Evolutionary conservation across 495 filamentous ascomycete genomes (phyloP).

Genomic region (Hypomontagnella submonticulosa): DNA sequence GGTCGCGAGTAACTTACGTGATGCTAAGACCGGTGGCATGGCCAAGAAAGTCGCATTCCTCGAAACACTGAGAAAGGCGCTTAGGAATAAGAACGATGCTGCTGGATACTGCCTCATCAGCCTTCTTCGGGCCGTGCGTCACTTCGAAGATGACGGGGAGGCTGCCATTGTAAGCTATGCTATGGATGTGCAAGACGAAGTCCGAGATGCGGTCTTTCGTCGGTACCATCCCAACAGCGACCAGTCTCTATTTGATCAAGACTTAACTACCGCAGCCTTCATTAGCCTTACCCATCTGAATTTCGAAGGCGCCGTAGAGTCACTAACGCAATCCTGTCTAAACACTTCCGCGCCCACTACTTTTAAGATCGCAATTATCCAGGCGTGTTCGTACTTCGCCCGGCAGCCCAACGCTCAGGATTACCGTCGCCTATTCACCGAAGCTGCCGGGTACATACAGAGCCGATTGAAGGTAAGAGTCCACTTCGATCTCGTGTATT

Average conservation of each 20-base stretch:
- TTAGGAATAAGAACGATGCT: conserved; percentile 67
- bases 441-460: conserved; percentile 65
- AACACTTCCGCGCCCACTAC: conserved; percentile 63
- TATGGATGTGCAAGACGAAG: conserved; percentile 72
- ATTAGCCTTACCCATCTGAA: conserved; percentile 68
- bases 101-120: conserved; percentile 70
- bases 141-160: conserved; percentile 69
- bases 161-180: conserved; percentile 71
- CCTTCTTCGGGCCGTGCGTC: conserved; percentile 67
- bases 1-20: conserved; percentile 69
- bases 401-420: conserved; percentile 59
- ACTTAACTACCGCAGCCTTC: conserved; percentile 72
- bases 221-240: conserved; percentile 59
- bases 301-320: conserved; percentile 65
- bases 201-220: conserved; percentile 70
- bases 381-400: conserved; percentile 66
- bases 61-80: conserved; percentile 67
- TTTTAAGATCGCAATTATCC: conserved; percentile 70
- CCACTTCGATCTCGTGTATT: neutral
- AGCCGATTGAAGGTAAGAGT: conserved; percentile 61
- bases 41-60: conserved; percentile 71
- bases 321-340: conserved; percentile 64
- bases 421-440: conserved; percentile 64
- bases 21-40: conserved; percentile 66
- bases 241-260: conserved; percentile 61